These are phyloP conservation scores for Fragaria vesca DNA, from an alignment of 306 rosid genomes.

Conservation along the genomic window DNA sequence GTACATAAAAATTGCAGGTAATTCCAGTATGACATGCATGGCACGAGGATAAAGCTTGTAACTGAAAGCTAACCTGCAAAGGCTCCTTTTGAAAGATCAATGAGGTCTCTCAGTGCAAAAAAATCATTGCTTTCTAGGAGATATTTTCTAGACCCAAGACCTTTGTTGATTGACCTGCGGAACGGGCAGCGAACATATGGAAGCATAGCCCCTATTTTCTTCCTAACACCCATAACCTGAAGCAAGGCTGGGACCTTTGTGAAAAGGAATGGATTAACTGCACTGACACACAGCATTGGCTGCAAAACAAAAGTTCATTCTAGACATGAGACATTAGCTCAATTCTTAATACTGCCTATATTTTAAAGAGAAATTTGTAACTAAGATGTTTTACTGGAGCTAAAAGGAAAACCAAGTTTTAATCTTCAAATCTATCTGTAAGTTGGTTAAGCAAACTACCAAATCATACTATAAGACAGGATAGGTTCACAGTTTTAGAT, in stretches of 20 bases:
- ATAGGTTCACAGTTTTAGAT: not conserved
- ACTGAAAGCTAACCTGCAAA: constrained; percentile 75
- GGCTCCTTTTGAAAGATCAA: constrained; percentile 97
- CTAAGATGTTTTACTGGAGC: not conserved
- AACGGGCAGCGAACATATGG: constrained; percentile 88
- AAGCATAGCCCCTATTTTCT: constrained; percentile 76
- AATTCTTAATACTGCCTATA: not conserved
- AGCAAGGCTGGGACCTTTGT: constrained; percentile 90
- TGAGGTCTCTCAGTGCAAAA: constrained; percentile 91
- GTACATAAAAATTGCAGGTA: not conserved
- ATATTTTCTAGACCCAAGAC: constrained; percentile 84
- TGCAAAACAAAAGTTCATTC: constrained; percentile 54
- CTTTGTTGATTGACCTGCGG: constrained; percentile 71
- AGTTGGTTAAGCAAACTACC: not conserved
- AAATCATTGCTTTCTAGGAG: constrained; percentile 93
- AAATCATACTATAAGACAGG: not conserved
- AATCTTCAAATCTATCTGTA: not conserved
- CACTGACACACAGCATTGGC: constrained; percentile 99
- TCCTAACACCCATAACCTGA: constrained; percentile 77
- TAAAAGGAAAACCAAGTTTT: not conserved
- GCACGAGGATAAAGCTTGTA: constrained; percentile 15
- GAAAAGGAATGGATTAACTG: constrained; percentile 95
- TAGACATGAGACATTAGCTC: constrained; percentile 7
- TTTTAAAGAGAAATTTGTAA: not conserved
- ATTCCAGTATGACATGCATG: not conserved